Evolutionary conservation across 176 grass and related monocot species (phyloP).

Genomic region (Eleusine coracana): DNA sequence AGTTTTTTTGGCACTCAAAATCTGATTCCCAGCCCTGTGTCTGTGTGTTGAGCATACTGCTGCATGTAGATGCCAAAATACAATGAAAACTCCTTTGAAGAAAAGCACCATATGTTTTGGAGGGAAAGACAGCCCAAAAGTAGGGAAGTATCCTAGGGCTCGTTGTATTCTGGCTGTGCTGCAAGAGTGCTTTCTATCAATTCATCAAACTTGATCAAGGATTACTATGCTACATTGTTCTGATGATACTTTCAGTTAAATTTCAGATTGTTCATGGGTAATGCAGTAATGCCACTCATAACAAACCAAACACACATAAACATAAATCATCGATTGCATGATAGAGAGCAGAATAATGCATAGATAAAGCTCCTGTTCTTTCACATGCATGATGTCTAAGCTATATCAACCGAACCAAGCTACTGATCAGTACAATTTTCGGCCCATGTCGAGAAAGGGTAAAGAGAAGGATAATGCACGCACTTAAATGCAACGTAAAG

Average conservation of each 20-base stretch:
- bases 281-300: not conserved
- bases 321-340: not conserved
- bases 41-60: constrained; percentile 24
- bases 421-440: not conserved
- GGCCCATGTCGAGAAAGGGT: constrained; percentile 42
- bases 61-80: constrained; percentile 37
- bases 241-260: not conserved
- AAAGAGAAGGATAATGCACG: constrained; percentile 27
- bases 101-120: constrained; percentile 44
- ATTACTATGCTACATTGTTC: not conserved
- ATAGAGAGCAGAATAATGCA: not conserved
- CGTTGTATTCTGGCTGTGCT: not conserved
- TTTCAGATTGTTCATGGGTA: not conserved
- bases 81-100: constrained; percentile 41
- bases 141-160: constrained; percentile 35
- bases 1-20: constrained; percentile 49
- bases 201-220: not conserved
- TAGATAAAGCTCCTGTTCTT: constrained; percentile 30
- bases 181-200: not conserved
- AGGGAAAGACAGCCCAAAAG: constrained; percentile 30
- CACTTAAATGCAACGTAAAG: constrained; percentile 47
- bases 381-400: constrained; percentile 9
- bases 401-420: constrained; percentile 18
- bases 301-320: not conserved
- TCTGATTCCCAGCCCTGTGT: constrained; percentile 42